Conservation (phyloP, 352 stramenopile species). For the Thalassiosira allenii region DNA sequence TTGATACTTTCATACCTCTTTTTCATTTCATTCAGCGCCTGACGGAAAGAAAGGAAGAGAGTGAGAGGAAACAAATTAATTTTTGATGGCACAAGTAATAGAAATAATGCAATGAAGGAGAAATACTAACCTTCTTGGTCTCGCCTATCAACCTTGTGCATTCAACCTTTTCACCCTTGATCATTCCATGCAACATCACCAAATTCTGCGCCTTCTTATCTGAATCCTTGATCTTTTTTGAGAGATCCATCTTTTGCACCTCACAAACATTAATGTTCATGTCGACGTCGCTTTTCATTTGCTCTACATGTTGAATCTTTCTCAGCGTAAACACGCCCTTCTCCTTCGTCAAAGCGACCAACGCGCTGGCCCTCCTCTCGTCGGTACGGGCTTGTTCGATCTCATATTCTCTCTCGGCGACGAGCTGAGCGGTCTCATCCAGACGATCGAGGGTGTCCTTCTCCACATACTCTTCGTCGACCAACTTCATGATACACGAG, state of each 20-base stretch:
- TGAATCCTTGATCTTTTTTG: slow-evolving; percentile 39
- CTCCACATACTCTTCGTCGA: slow-evolving; percentile 36
- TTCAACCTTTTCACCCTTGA: slow-evolving; percentile 47
- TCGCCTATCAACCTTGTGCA: slow-evolving; percentile 20
- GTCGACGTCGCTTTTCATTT: slow-evolving; percentile 39
- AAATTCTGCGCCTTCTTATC: slow-evolving; percentile 30
- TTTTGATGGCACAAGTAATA: too few relatives aligned
- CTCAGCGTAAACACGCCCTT: slow-evolving; percentile 15
- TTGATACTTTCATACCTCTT: slow-evolving; percentile 16
- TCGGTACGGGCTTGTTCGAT: slow-evolving; percentile 26
- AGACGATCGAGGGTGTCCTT: slow-evolving; percentile 10
- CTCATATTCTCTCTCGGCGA: slow-evolving; percentile 46
- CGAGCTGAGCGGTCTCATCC: slow-evolving; percentile 17
- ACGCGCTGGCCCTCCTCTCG: slow-evolving; percentile 24
- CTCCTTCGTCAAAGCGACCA: slow-evolving; percentile 40
- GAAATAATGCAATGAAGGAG: neutral
- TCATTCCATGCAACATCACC: slow-evolving; percentile 26
- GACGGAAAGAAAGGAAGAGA: too few relatives aligned
- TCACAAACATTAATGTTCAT: slow-evolving; percentile 35
- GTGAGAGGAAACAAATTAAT: too few relatives aligned
- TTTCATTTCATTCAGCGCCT: slow-evolving; percentile 35
- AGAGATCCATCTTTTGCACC: slow-evolving; percentile 41
- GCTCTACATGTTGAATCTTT: slow-evolving; percentile 37
- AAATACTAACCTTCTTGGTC: slow-evolving; percentile 7
- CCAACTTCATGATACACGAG: slow-evolving; percentile 24